Evolutionary conservation across 805 yeast genomes (phyloP).

Genomic region (Kregervanrija fluxuum): DNA sequence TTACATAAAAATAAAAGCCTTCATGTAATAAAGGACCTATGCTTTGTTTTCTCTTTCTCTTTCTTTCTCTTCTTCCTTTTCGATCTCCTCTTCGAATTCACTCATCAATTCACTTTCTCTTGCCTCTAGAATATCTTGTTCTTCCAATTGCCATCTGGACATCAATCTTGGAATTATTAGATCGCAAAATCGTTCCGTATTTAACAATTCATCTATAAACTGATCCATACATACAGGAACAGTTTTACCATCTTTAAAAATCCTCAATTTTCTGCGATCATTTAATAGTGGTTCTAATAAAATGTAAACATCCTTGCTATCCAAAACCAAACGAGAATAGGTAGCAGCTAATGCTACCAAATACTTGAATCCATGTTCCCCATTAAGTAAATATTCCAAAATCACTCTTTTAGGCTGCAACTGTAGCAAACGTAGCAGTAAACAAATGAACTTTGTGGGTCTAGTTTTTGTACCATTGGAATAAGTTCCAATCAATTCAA

Average conservation of each 20-base stretch:
- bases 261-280: slow-evolving; percentile 66
- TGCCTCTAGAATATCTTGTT: slow-evolving; percentile 33
- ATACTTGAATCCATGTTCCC: slow-evolving; percentile 71
- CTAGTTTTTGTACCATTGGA: slow-evolving; percentile 33
- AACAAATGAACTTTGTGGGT: slow-evolving; percentile 70
- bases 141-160: slow-evolving; percentile 34
- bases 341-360: slow-evolving; percentile 60
- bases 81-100: slow-evolving; percentile 24
- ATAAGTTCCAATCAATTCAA: slow-evolving; percentile 44
- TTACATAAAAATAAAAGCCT: too few relatives aligned
- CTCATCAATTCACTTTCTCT: slow-evolving; percentile 31
- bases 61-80: slow-evolving; percentile 14
- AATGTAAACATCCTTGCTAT: slow-evolving; percentile 39
- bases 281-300: slow-evolving; percentile 46
- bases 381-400: slow-evolving; percentile 39
- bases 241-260: slow-evolving; percentile 29
- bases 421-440: slow-evolving; percentile 71
- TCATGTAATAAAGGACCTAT: neutral
- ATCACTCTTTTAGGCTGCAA: slow-evolving; percentile 60
- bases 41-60: neutral
- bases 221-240: slow-evolving; percentile 61
- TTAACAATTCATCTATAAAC: slow-evolving; percentile 55
- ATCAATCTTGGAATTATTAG: slow-evolving; percentile 62
- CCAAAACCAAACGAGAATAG: slow-evolving; percentile 47
- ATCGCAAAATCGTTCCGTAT: slow-evolving; percentile 58